phyloP scores from a whole-genome alignment of 169 alveolate species.

The Sarcocystis neurona region DNA sequence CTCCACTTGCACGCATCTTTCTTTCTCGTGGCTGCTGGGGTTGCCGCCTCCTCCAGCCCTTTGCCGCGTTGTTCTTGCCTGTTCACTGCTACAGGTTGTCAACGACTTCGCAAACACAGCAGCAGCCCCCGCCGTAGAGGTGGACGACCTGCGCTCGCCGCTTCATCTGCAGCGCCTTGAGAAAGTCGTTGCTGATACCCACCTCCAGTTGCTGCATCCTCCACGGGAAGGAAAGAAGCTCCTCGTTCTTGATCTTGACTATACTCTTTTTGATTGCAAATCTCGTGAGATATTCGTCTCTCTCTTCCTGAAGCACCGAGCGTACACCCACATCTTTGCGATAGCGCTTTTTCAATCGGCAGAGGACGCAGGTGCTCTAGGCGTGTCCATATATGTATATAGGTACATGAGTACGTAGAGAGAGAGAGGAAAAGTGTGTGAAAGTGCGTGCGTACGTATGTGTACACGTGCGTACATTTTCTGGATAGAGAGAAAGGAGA shows the following conservation, averaged over 20 bases:
- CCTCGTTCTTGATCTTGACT: constrained; percentile 48
- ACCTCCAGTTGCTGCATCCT: not conserved
- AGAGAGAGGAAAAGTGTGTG: too few relatives aligned
- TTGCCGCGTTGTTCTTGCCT: not conserved
- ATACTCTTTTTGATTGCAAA: constrained; percentile 32
- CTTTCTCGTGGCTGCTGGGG: not conserved
- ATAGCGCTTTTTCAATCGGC: too few relatives aligned
- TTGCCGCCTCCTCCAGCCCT: not conserved
- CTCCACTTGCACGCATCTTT: not conserved
- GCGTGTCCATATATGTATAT: not conserved
- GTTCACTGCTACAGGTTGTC: not conserved
- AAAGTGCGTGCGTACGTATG: too few relatives aligned
- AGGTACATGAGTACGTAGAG: not conserved
- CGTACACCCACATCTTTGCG: not conserved
- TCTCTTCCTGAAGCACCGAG: not conserved
- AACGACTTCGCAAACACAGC: not conserved
- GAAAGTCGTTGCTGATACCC: not conserved
- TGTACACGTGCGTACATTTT: too few relatives aligned
- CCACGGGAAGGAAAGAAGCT: constrained; percentile 28
- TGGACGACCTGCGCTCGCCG: constrained; percentile 19
- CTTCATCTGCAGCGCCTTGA: constrained; percentile 20
- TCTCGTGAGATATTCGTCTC: not conserved
- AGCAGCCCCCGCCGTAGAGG: not conserved
- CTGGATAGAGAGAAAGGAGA: too few relatives aligned
- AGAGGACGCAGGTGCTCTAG: too few relatives aligned